Percentiles rank a stretch among this genome's conserved stretches.
Conservation (phyloP, 129 eudicot species). For the Silybum marianum region DNA sequence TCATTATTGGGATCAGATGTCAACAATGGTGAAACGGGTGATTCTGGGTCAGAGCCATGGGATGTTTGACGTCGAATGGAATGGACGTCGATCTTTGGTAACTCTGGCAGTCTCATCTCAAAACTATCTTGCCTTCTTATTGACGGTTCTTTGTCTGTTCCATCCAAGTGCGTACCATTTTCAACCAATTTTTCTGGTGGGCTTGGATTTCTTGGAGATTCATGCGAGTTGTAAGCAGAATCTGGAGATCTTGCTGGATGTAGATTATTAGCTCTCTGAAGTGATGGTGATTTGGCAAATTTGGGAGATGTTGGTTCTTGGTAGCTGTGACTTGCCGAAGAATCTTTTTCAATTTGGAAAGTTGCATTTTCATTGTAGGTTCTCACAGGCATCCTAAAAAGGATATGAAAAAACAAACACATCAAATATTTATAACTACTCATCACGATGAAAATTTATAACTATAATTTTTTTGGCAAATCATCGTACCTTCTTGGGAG, state of each 20-base stretch:
- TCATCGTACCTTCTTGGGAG: slow-evolving; percentile 83
- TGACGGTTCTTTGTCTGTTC: slow-evolving; percentile 68
- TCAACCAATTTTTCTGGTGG: slow-evolving; percentile 76
- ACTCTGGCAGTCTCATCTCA: slow-evolving; percentile 85
- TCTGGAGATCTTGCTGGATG: slow-evolving; percentile 71
- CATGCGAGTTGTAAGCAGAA: slow-evolving; percentile 61
- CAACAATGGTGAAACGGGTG: slow-evolving; percentile 91
- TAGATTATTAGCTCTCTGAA: slow-evolving; percentile 71
- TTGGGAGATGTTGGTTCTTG: slow-evolving; percentile 94
- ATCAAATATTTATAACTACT: slow-evolving; percentile 12
- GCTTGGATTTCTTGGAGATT: slow-evolving; percentile 75
- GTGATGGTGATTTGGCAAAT: slow-evolving; percentile 92
- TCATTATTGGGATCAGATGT: slow-evolving; percentile 94
- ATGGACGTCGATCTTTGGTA: slow-evolving; percentile 89
- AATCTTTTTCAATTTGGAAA: slow-evolving; percentile 86
- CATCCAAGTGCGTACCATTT: slow-evolving; percentile 63
- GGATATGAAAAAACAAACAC: slow-evolving; percentile 1
- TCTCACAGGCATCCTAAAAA: slow-evolving; percentile 85
- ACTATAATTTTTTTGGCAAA: neutral
- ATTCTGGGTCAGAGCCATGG: slow-evolving; percentile 87
- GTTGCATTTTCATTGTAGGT: slow-evolving; percentile 64
- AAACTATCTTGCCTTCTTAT: slow-evolving; percentile 93
- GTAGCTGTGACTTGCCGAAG: slow-evolving; percentile 63
- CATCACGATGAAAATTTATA: neutral
- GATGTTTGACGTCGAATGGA: slow-evolving; percentile 57